A percentile compares a stretch with the other conserved stretches of the same genome.
phyloP scores from a whole-genome alignment of 2,329 filamentous ascomycete genomes.

The Beauveria sp. region DNA sequence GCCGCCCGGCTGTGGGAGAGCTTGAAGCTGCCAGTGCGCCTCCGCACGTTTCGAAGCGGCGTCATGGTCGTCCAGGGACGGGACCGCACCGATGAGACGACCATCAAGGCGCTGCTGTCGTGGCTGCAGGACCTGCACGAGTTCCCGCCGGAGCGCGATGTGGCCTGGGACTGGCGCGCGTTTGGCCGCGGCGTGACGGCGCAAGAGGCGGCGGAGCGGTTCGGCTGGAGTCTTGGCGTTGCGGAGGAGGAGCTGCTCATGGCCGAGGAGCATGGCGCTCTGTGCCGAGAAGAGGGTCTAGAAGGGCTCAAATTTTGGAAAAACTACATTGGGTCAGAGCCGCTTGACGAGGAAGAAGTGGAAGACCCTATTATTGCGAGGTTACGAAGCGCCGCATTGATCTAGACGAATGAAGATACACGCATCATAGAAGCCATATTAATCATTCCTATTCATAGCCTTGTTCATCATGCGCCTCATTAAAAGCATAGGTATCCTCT shows the following conservation, averaged over 20 bases:
- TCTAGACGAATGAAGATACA: neutral
- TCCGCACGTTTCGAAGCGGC: slow-evolving; percentile 85
- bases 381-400: slow-evolving; percentile 5
- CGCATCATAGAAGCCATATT: neutral
- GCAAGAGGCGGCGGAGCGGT: slow-evolving; percentile 79
- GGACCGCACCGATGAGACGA: slow-evolving; percentile 86
- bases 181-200: slow-evolving; percentile 86
- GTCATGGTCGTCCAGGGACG: slow-evolving; percentile 87
- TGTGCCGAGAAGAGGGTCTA: slow-evolving; percentile 87
- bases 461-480: neutral
- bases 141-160: slow-evolving; percentile 55
- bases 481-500: neutral
- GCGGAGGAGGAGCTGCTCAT: slow-evolving; percentile 94
- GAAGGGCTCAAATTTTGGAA: slow-evolving; percentile 92
- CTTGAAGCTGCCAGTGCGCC: slow-evolving; percentile 74
- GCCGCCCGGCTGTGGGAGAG: slow-evolving; percentile 84
- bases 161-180: slow-evolving; percentile 65
- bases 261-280: slow-evolving; percentile 81
- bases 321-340: slow-evolving; percentile 53
- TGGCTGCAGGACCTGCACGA: slow-evolving; percentile 73
- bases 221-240: slow-evolving; percentile 96
- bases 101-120: slow-evolving; percentile 63
- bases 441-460: neutral
- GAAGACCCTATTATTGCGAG: slow-evolving; percentile 7
- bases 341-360: neutral